Conservation (phyloP, 140 eudicot species). For the Erigeron philadelphicus region DNA sequence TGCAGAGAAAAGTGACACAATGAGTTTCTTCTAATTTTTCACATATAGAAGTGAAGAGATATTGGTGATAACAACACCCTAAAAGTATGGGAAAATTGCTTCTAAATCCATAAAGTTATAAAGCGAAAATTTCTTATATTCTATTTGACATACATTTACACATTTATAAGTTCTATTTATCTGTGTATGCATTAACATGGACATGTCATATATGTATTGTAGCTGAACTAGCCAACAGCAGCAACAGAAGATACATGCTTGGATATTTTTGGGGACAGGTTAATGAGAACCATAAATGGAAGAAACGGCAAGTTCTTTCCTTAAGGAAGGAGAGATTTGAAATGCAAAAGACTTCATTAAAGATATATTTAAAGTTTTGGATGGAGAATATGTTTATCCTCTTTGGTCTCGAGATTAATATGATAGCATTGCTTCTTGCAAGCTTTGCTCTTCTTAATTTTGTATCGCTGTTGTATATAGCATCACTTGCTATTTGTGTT, state of each 20-base stretch:
- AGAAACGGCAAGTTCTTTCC: constrained; percentile 55
- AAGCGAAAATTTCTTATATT: too few species aligned
- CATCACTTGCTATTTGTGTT: constrained; percentile 81
- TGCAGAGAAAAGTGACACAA: not conserved
- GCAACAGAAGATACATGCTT: constrained; percentile 44
- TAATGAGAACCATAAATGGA: constrained; percentile 82
- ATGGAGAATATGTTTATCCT: constrained; percentile 90
- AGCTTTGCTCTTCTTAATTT: constrained; percentile 87
- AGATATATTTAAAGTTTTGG: constrained; percentile 88
- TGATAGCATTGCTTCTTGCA: constrained; percentile 78
- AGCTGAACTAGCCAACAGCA: constrained; percentile 35
- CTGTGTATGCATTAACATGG: constrained; percentile 14
- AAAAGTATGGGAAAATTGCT: not conserved
- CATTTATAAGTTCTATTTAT: not conserved
- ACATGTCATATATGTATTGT: constrained; percentile 1
- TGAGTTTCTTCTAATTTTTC: not conserved
- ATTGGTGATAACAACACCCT: not conserved
- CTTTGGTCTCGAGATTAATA: constrained; percentile 95
- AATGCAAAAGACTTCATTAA: constrained; percentile 74
- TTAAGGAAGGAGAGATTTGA: constrained; percentile 79
- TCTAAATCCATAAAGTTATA: not conserved
- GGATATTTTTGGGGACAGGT: constrained; percentile 68
- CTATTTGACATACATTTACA: not conserved
- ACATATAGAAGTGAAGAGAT: not conserved
- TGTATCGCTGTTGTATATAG: constrained; percentile 70